Evolutionary conservation across 2,329 filamentous ascomycete genomes (phyloP), one percentile per base, ranked within the genome.

Genomic region (Fusarium paranaense): DNA sequence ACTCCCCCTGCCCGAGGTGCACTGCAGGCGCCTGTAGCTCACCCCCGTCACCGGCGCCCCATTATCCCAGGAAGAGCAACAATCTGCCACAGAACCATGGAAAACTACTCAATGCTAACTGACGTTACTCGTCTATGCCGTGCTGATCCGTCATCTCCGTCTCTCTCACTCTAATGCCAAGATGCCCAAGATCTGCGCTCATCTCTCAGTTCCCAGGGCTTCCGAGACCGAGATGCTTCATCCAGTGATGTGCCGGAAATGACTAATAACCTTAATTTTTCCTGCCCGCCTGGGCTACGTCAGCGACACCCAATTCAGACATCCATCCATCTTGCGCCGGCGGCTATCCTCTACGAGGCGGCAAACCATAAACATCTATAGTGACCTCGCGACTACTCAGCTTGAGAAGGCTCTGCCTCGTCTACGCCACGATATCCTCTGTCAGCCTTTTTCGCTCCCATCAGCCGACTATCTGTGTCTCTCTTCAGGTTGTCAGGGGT

Each of bases 211-310:
- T 27, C 35, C 35, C 57, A 20, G 42, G 62, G 22, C 56, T 40
- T 60, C 60, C 37, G 71, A 56, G 22, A 6, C 27, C 27, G 47
- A 52, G 27, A 14, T 52, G 27, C 27, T 52, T 47, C 16, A 14
- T 38, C 71, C 71, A 74, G 71, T 74, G 13, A 74, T 22, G 18
- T 14, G 13, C 38, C n/a, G 20, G n/a, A 14, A 22, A 56, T 70
- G 69, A 62, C n/a, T 57, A 37, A 58, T 74, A 74, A 74, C 72
- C 72, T 74, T 75, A 74, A 62, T 75, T 42, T 61, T 42, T 13
- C 60, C 60, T 56, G 25, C 38, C 66, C 62, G 47, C 62, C 20
- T 20, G 27, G n/a, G 13, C 52, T 47, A 69, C 61, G 62, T 64
- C 69, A 61, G 59, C 54, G 61, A 66, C 42, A 5, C 33, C 25